phyloP scores from a whole-genome alignment of 495 filamentous ascomycete species.

The Bathelium albidoporum region DNA sequence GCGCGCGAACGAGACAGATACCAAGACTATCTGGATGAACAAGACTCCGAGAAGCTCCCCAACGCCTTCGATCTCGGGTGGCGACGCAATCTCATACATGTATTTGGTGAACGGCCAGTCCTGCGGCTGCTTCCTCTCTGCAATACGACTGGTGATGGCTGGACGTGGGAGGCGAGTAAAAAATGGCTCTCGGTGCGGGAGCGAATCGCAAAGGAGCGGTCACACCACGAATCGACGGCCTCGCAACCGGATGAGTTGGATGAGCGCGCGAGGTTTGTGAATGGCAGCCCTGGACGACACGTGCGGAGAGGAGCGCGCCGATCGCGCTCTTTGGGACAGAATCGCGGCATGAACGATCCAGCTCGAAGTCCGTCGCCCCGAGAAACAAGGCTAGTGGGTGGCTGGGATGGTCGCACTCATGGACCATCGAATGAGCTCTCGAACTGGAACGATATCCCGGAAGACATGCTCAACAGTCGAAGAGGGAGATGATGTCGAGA shows the following conservation, averaged over 20 bases:
- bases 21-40: conserved; percentile 77
- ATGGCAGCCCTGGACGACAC: not conserved
- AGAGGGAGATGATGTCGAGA: not conserved
- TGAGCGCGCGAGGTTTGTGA: not conserved
- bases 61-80: conserved; percentile 88
- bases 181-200: conserved; percentile 30
- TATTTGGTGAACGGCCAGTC: conserved; percentile 63
- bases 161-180: conserved; percentile 76
- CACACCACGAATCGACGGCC: conserved; percentile 10
- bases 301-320: not conserved
- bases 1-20: conserved; percentile 65
- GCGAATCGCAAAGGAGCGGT: conserved; percentile 21
- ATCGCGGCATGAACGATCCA: not conserved
- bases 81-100: conserved; percentile 63
- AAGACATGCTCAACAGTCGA: not conserved
- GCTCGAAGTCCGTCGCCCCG: not conserved
- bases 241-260: not conserved
- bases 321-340: not conserved
- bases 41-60: conserved; percentile 74
- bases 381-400: not conserved
- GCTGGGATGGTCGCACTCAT: not conserved
- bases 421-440: not conserved
- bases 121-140: conserved; percentile 74
- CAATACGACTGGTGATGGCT: conserved; percentile 85
- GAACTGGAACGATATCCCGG: not conserved